These are phyloP conservation scores for Pterulicium gracile DNA, from an alignment of 1,284 basidiomycete species.

Conservation along the genomic window DNA sequence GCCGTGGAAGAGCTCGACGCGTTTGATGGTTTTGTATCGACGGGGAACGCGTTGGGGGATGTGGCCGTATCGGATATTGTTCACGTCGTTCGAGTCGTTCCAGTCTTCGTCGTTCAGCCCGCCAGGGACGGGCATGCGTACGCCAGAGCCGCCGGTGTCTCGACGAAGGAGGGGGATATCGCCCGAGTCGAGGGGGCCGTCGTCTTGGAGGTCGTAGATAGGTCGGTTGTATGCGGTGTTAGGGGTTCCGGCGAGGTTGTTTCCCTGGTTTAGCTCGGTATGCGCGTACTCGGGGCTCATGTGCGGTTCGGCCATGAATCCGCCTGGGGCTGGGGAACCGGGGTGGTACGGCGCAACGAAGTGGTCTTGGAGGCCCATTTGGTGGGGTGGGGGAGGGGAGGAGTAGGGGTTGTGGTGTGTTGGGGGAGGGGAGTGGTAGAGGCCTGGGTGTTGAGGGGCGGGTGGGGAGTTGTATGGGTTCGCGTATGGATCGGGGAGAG, in stretches of 20 bases:
- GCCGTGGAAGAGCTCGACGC: conserved; percentile 69
- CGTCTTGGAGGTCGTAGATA: conserved; percentile 29
- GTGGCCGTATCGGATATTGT: conserved; percentile 69
- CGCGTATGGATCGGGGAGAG: conserved; percentile 12
- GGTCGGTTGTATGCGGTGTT: conserved; percentile 15
- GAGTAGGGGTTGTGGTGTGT: conserved; percentile 12
- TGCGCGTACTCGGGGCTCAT: conserved; percentile 11
- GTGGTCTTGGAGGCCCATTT: conserved; percentile 9
- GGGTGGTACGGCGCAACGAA: conserved; percentile 9
- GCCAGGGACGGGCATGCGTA: conserved; percentile 26
- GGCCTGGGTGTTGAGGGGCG: conserved; percentile 16
- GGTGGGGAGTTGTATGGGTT: conserved; percentile 19
- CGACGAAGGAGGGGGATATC: conserved; percentile 56
- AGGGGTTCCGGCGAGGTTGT: conserved; percentile 11
- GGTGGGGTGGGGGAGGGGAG: conserved; percentile 11
- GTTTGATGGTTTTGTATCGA: conserved; percentile 86
- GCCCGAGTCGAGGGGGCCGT: conserved; percentile 34
- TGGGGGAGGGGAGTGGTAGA: conserved; percentile 13
- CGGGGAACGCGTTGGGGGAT: conserved; percentile 82
- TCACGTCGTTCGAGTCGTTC: conserved; percentile 29
- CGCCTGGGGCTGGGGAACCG: conserved; percentile 2
- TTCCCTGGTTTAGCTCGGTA: conserved; percentile 14
- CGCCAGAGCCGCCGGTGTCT: conserved; percentile 19
- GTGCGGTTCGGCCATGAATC: conserved; percentile 3
- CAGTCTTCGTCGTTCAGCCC: conserved; percentile 28